A percentile compares a stretch with the other conserved stretches of the same genome.
phyloP scores from a whole-genome alignment of 768 basidiomycete species.

The Mycena leptocephala region DNA sequence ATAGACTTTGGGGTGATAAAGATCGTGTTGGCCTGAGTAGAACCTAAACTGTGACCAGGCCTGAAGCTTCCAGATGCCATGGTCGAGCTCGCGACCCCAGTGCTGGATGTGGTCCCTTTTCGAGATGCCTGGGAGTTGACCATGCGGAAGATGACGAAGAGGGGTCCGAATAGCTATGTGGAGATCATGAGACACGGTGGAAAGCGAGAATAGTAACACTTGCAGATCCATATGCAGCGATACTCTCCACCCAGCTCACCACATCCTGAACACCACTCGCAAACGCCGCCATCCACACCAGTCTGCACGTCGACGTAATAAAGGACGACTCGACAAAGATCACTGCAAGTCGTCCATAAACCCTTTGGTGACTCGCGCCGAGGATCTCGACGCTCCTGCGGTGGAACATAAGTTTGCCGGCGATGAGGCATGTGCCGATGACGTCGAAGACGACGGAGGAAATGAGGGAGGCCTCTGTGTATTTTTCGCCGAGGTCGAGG shows the following conservation, averaged over 20 bases:
- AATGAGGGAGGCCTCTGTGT: neutral
- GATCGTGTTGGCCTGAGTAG: constrained; percentile 3
- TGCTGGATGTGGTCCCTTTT: constrained; percentile 10
- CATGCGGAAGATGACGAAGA: neutral
- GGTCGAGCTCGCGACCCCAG: constrained; percentile 4
- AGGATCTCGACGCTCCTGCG: constrained; percentile 18
- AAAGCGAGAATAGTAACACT: neutral
- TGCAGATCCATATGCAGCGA: constrained; percentile 4
- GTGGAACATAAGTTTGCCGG: constrained; percentile 20
- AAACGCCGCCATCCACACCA: constrained; percentile 30
- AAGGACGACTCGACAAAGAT: constrained; percentile 9
- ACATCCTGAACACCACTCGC: constrained; percentile 17
- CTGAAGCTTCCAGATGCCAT: constrained; percentile 9
- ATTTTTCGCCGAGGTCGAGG: neutral
- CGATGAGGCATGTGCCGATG: constrained; percentile 7
- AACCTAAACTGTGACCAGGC: neutral
- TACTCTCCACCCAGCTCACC: constrained; percentile 22
- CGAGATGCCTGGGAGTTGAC: neutral
- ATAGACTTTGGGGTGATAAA: constrained; percentile 15
- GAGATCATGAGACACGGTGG: neutral
- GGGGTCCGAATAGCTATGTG: neutral
- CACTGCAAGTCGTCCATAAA: neutral
- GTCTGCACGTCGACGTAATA: constrained; percentile 24
- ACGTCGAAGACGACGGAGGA: neutral
- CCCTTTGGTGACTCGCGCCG: constrained; percentile 12